phyloP scores from a whole-genome alignment of 2,329 filamentous ascomycete species.

The Erysiphe pulchra region DNA sequence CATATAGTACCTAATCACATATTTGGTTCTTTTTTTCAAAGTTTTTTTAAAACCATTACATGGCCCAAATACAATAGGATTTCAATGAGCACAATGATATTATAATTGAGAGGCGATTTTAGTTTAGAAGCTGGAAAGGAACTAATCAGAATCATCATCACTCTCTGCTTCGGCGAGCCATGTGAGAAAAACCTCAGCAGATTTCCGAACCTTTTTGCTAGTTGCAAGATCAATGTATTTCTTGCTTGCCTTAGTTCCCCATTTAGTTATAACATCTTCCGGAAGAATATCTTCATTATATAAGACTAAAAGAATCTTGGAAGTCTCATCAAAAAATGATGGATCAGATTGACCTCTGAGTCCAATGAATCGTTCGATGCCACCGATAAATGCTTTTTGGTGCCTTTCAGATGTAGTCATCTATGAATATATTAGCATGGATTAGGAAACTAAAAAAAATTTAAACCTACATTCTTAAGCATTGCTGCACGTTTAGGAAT shows the following conservation, averaged over 20 bases:
- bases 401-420: constrained; percentile 78
- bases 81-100: no score
- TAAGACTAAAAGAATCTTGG: constrained; percentile 63
- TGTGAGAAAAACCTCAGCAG: constrained; percentile 75
- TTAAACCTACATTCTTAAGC: constrained; percentile 57
- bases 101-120: no score
- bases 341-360: constrained; percentile 47
- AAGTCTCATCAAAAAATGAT: constrained; percentile 50
- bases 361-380: constrained; percentile 75
- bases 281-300: constrained; percentile 76
- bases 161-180: constrained; percentile 78
- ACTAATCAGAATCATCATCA: constrained; percentile 26
- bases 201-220: constrained; percentile 89
- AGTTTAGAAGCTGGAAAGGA: background rate
- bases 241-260: constrained; percentile 91
- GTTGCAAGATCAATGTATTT: constrained; percentile 80
- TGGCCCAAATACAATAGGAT: no score
- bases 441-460: background rate
- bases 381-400: constrained; percentile 84
- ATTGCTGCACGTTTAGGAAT: constrained; percentile 62
- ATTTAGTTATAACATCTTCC: constrained; percentile 72
- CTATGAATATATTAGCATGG: constrained; percentile 16
- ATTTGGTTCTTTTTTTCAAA: no score
- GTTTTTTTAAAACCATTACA: no score
- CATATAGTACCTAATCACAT: no score